A percentile compares a stretch with the other conserved stretches of the same genome.
Conservation (phyloP, 306 rosid genomes). For the Casuarina glauca region DNA sequence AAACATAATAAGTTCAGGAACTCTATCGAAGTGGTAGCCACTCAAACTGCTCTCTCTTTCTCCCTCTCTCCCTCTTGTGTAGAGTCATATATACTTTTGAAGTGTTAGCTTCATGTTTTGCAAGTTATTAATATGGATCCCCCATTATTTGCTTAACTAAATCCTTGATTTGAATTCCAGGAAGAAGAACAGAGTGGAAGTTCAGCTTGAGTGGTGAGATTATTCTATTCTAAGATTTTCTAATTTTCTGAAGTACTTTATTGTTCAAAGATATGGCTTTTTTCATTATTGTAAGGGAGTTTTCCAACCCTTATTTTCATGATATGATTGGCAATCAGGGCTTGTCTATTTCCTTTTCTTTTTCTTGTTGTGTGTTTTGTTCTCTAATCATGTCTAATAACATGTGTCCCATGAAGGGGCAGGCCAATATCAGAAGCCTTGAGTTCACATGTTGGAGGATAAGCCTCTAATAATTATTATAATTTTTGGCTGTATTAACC, state of each 20-base stretch:
- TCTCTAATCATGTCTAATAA: neutral
- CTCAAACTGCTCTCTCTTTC: neutral
- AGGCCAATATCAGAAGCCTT: neutral
- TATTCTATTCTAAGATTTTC: conserved; percentile 23
- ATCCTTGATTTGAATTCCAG: conserved; percentile 49
- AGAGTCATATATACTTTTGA: neutral
- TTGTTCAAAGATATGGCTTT: neutral
- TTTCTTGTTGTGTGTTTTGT: neutral
- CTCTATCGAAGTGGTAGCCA: neutral
- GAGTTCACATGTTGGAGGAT: neutral
- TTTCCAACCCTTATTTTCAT: neutral
- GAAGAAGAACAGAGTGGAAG: conserved; percentile 81
- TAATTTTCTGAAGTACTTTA: conserved; percentile 21
- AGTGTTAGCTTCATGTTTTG: conserved; percentile 21
- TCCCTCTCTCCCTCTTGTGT: neutral
- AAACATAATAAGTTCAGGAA: neutral
- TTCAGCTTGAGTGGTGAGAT: conserved; percentile 91
- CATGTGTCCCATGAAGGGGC: neutral
- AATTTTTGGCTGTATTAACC: neutral
- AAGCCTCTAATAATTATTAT: neutral
- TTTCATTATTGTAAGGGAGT: neutral
- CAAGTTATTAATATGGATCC: conserved; percentile 16
- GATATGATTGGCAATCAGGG: neutral
- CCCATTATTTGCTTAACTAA: conserved; percentile 28
- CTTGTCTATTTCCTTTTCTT: neutral